Conservation (phyloP, 768 basidiomycete species). For the Lactifluus volemus region DNA sequence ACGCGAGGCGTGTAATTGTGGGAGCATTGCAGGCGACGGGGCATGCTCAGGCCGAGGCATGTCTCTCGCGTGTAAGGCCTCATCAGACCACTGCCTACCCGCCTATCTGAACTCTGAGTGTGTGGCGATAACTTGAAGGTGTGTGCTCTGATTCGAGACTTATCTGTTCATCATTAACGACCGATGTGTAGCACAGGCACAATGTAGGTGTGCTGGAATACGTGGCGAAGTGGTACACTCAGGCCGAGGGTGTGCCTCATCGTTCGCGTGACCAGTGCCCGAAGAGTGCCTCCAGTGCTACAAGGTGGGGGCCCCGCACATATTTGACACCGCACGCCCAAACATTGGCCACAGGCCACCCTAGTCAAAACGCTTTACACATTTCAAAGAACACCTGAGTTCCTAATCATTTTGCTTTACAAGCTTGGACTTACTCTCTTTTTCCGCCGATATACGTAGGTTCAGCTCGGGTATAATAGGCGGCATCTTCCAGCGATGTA, state of each 20-base stretch:
- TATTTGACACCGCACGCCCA: too few relatives aligned
- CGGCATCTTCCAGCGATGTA: too few relatives aligned
- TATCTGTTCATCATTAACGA: background rate
- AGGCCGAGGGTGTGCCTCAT: constrained; percentile 1
- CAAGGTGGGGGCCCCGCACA: background rate
- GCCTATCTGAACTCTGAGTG: too few relatives aligned
- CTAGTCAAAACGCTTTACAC: background rate
- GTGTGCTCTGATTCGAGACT: too few relatives aligned
- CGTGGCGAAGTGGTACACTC: background rate
- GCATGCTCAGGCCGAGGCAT: background rate
- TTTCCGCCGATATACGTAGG: background rate
- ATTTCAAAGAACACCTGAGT: too few relatives aligned
- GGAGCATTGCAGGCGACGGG: background rate
- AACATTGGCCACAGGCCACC: background rate
- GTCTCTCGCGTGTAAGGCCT: background rate
- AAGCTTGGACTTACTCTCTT: too few relatives aligned
- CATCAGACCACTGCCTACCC: too few relatives aligned
- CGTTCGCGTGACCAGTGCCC: background rate
- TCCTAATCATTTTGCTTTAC: too few relatives aligned
- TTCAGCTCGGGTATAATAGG: background rate
- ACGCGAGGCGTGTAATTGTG: background rate
- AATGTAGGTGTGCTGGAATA: background rate
- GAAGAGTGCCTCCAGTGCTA: background rate
- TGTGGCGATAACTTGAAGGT: too few relatives aligned
- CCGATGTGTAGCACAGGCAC: background rate